Percentiles rank a stretch among this genome's conserved stretches.
phyloP scores from a whole-genome alignment of 2,329 filamentous ascomycete genomes.

The Claviceps maximensis region DNA sequence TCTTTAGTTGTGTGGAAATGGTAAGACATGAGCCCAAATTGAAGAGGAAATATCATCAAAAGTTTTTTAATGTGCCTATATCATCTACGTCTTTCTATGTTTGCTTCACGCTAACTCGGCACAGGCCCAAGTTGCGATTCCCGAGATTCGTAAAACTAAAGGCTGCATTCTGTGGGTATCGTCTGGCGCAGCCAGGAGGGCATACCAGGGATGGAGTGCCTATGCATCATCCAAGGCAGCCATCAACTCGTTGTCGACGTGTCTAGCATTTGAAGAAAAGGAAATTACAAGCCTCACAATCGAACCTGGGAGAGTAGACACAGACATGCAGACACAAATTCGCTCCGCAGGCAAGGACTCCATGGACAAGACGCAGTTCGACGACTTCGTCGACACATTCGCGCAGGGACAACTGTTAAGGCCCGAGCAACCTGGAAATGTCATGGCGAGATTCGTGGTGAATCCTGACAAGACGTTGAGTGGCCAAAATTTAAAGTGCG shows the following conservation, averaged over 20 bases:
- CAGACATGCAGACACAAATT: conserved; percentile 78
- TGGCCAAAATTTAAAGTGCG: conserved; percentile 62
- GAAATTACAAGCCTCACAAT: conserved; percentile 60
- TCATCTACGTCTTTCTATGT: not conserved
- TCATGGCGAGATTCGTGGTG: conserved; percentile 69
- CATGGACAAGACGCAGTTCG: conserved; percentile 46
- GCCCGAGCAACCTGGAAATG: conserved; percentile 72
- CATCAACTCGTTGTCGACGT: conserved; percentile 63
- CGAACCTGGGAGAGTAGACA: conserved; percentile 72
- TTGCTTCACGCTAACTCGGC: conserved; percentile 1
- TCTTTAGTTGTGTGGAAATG: conserved; percentile 70
- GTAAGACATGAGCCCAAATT: conserved; percentile 21
- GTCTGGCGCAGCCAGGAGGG: conserved; percentile 57
- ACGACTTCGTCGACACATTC: conserved; percentile 55
- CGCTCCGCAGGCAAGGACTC: conserved; percentile 42
- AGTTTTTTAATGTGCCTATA: not conserved
- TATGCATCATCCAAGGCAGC: conserved; percentile 79
- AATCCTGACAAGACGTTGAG: conserved; percentile 53
- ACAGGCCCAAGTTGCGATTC: conserved; percentile 58
- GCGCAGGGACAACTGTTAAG: conserved; percentile 58
- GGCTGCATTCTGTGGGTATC: conserved; percentile 69
- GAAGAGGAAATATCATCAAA: too few species aligned
- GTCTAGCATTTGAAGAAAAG: conserved; percentile 65
- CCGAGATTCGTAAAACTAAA: conserved; percentile 50
- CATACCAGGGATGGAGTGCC: conserved; percentile 61